phyloP scores from a whole-genome alignment of 139 green algal species.

The Micractinium sp. region DNA sequence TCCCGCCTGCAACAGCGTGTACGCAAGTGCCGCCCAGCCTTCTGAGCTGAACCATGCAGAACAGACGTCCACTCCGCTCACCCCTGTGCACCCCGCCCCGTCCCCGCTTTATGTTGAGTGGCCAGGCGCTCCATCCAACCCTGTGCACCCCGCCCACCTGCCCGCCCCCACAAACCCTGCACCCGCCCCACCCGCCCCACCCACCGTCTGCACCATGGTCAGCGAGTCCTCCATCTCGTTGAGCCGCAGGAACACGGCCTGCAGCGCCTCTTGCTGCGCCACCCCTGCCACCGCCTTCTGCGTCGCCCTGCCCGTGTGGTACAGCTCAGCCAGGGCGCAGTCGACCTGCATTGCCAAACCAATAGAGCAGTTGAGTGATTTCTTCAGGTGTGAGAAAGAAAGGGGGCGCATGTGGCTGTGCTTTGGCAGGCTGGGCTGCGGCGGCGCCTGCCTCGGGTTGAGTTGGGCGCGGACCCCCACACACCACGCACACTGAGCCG shows the following conservation, averaged over 20 bases:
- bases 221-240: conserved; percentile 67
- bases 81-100: too few relatives aligned
- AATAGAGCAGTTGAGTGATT: background rate
- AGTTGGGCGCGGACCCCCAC: too few relatives aligned
- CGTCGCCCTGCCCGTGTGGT: conserved; percentile 28
- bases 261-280: conserved; percentile 47
- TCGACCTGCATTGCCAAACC: conserved; percentile 39
- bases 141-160: too few relatives aligned
- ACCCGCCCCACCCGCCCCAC: background rate
- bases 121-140: background rate
- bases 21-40: background rate
- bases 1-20: too few relatives aligned
- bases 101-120: background rate
- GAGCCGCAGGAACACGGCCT: conserved; percentile 52
- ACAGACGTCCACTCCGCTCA: too few relatives aligned
- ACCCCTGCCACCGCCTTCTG: conserved; percentile 23
- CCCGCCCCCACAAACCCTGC: too few relatives aligned
- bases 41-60: background rate
- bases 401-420: background rate
- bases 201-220: conserved; percentile 44
- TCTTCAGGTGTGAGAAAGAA: background rate
- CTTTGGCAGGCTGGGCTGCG: background rate
- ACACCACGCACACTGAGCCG: too few relatives aligned
- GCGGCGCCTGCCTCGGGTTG: too few relatives aligned
- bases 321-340: conserved; percentile 65